Base-by-base conservation (phyloP, 2,329 filamentous ascomycete genomes). In the Talaromyces albobiverticillius region DNA sequence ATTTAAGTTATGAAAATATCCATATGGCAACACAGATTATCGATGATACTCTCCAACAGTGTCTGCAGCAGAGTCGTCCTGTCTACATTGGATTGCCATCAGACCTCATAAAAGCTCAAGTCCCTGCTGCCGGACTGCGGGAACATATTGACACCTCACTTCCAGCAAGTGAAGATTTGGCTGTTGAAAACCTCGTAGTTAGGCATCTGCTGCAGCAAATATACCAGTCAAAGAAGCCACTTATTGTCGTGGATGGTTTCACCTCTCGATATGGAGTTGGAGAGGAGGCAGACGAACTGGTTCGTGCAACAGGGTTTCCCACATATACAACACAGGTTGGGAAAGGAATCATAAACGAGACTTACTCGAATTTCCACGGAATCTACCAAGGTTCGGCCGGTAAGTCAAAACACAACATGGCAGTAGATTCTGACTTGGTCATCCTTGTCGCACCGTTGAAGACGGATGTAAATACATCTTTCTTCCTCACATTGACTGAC, bases 81-180 rank as follows among this genome's bases (percentile, higher is more conserved):
- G 88, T 95, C 47, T 95, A 95, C 71, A 85, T 95, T 62, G 86
- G 86, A 67, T 77, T 95, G 8, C 90, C 91, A 2, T 89, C 88
- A 14, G 89, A 95, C 67, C 88, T 94, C 79, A 84, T 89, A 9
- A 76, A 84, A 61, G 82, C 84, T 68, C 89, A 92, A 71, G 76
- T 95, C 18, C 29, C 13, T n/a, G 29, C 38, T 10, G n/a, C n/a
- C n/a, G n/a, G n/a, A n/a, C n/a, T n/a, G n/a, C n/a, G n/a, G n/a
- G n/a, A n/a, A n/a, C n/a, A n/a, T n/a, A n/a, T n/a, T n/a, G n/a
- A n/a, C n/a, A n/a, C n/a, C n/a, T n/a, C n/a, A n/a, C n/a, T n/a
- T n/a, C n/a, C n/a, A n/a, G n/a, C n/a, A n/a, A n/a, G n/a, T n/a
- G n/a, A n/a, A n/a, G n/a, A n/a, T n/a, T n/a, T n/a, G n/a, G n/a